A percentile compares a stretch with the other conserved stretches of the same genome.
Evolutionary conservation across 2,329 filamentous ascomycete species (phyloP).

Genomic region (Geosmithia morbida): DNA sequence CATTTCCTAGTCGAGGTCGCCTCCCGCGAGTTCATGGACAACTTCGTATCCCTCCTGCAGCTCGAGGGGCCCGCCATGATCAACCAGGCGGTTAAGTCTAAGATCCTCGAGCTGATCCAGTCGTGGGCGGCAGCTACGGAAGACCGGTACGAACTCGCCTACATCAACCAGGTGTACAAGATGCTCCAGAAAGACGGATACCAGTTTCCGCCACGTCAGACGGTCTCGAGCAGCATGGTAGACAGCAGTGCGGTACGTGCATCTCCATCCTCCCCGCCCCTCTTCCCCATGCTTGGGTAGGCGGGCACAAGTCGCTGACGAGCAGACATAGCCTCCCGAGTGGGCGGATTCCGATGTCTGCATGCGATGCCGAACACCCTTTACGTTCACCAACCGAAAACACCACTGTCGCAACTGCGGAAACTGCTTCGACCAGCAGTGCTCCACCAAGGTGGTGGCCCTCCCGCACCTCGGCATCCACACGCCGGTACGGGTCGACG

Average conservation of each 20-base stretch:
- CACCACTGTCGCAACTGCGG: conserved; percentile 98
- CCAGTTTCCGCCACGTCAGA: conserved; percentile 73
- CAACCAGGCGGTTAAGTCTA: conserved; percentile 73
- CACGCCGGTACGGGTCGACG: conserved; percentile 84
- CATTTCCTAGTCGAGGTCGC: conserved; percentile 95
- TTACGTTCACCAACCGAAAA: conserved; percentile 96
- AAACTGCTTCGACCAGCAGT: conserved; percentile 92
- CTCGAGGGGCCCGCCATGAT: conserved; percentile 59
- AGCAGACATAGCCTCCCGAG: conserved; percentile 63
- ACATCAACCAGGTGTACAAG: conserved; percentile 80
- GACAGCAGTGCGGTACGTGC: conserved; percentile 79
- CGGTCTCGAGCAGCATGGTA: conserved; percentile 92
- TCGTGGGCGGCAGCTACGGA: conserved; percentile 85
- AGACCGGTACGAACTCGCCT: conserved; percentile 65
- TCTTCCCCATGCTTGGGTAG: not conserved
- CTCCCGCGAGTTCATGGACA: conserved; percentile 97
- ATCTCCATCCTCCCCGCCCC: not conserved
- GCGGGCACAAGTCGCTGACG: not conserved
- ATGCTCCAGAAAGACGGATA: conserved; percentile 74
- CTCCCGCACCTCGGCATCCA: conserved; percentile 87
- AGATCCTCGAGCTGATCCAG: conserved; percentile 89
- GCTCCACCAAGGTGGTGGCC: conserved; percentile 76
- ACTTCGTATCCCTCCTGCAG: conserved; percentile 78
- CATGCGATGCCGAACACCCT: conserved; percentile 90
- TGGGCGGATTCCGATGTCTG: conserved; percentile 98